These are phyloP conservation scores for Tremellales sp. DNA, from an alignment of 1,284 basidiomycete species.

Conservation along the genomic window DNA sequence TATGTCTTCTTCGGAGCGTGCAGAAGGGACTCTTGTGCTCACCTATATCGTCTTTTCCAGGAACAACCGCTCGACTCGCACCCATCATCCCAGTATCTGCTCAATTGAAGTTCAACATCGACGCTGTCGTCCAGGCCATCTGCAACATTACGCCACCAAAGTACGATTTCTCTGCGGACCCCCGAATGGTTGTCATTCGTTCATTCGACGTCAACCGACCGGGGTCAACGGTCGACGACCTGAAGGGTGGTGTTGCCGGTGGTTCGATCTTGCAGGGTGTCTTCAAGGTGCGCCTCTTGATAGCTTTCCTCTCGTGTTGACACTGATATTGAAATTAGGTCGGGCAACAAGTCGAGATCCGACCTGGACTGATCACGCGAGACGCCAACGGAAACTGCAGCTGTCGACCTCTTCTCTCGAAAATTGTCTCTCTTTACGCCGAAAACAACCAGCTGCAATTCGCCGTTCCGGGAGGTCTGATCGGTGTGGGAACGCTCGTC, in stretches of 20 bases:
- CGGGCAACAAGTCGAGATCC: constrained; percentile 93
- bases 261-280: constrained; percentile 93
- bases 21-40: not conserved
- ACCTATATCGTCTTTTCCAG: constrained; percentile 48
- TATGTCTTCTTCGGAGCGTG: constrained; percentile 35
- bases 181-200: constrained; percentile 94
- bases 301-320: not conserved
- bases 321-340: constrained; percentile 47
- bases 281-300: constrained; percentile 54
- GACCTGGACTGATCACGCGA: constrained; percentile 95
- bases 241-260: constrained; percentile 97
- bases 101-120: constrained; percentile 98
- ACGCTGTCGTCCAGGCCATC: constrained; percentile 99
- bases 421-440: constrained; percentile 86
- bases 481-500: constrained; percentile 95
- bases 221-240: constrained; percentile 91
- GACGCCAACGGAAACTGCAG: constrained; percentile 84
- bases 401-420: constrained; percentile 90
- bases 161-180: constrained; percentile 87
- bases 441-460: constrained; percentile 93
- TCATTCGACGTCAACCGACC: constrained; percentile 99
- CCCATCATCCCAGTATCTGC: constrained; percentile 99
- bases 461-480: constrained; percentile 94
- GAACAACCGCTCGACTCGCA: constrained; percentile 92
- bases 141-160: constrained; percentile 91